These are phyloP conservation scores for Hyphopichia pseudoburtonii DNA, from an alignment of 1,139 yeast genomes.

Conservation along the genomic window DNA sequence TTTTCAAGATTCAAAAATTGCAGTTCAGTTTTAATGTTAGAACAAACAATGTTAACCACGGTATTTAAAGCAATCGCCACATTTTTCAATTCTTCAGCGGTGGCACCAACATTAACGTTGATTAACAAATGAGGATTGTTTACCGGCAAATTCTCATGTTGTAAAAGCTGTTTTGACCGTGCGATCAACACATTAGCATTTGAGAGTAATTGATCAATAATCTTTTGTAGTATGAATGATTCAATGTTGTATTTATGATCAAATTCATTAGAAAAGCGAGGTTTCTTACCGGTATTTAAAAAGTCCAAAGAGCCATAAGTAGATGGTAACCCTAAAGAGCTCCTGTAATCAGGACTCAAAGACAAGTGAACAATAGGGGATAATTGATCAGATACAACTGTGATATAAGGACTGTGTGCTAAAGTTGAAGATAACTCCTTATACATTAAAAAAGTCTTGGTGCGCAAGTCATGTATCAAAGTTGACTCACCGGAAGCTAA, in stretches of 20 bases:
- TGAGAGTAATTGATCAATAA: constrained; percentile 54
- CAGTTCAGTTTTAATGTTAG: constrained; percentile 13
- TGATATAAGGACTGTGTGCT: constrained; percentile 35
- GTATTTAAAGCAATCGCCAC: constrained; percentile 16
- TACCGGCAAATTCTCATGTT: constrained; percentile 76
- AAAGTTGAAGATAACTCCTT: constrained; percentile 14
- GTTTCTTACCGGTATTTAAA: constrained; percentile 39
- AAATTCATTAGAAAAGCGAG: constrained; percentile 33
- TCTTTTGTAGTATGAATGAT: constrained; percentile 59
- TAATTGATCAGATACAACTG: constrained; percentile 54
- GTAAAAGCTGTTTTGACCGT: constrained; percentile 66
- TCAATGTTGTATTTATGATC: constrained; percentile 56
- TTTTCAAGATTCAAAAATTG: constrained; percentile 19
- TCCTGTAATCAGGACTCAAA: constrained; percentile 45
- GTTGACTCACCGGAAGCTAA: constrained; percentile 37
- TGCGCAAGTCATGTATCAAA: constrained; percentile 28
- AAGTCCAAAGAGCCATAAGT: constrained; percentile 46
- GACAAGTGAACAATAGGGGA: constrained; percentile 72
- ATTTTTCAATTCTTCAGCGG: constrained; percentile 49
- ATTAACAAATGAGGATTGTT: constrained; percentile 68
- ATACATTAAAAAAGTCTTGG: constrained; percentile 20
- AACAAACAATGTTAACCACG: constrained; percentile 19
- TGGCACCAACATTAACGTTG: constrained; percentile 55
- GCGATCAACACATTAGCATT: constrained; percentile 62
- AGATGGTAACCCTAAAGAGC: constrained; percentile 42